Evolutionary conservation across 352 stramenopile species (phyloP), one percentile per base, ranked within the genome.

Genomic region (Phytophthora pisi): DNA sequence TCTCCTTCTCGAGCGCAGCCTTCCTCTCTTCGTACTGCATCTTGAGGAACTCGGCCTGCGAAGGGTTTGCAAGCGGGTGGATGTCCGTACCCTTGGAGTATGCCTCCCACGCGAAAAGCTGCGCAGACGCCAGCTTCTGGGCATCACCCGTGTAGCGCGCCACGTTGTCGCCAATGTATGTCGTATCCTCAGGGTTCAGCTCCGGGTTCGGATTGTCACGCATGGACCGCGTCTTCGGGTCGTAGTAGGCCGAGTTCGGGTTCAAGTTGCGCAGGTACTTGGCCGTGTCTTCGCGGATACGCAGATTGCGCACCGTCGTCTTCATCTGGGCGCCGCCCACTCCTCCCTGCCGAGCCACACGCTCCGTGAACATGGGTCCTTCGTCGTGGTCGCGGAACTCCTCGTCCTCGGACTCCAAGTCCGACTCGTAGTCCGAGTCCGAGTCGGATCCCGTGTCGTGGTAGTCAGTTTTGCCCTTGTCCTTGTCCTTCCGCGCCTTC

Each of bases 221-320:
- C 97, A 99, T 99, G 3, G 93, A 98, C 30, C 98, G 86, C 42
- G 93, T 98, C 80, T 99, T 99, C 0, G 98, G 97, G 89, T 99
- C 97, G 79, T 99, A 99, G 77, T 99, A 99, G 5, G 98, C 97
- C 51, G 93, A 98, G 72, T 99, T 98, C 8, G 96, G 88, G 80
- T 99, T 97, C 20, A 99, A 81, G 66, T 99, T 99, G 26, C 96
- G 86, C 55, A 99, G 69, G 71, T 99, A 99, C 75, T 99, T 99
- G 61, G 98, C 97, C 45, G 97, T 99, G 75, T 99, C 98, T 78
- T 99, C 98, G 57, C 98, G 94, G 72, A 99, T 99, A 20, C 98
- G 93, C 38, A 99, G 79, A 74, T 99, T 99, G 1, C 97, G 91
- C 40, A 99, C 96, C 5, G 82, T 96, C 2, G 97, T 97, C 82